Evolutionary conservation across 176 grass and related monocot species (phyloP), one percentile per base, ranked within the genome.

Genomic region (Carex scoparia): DNA sequence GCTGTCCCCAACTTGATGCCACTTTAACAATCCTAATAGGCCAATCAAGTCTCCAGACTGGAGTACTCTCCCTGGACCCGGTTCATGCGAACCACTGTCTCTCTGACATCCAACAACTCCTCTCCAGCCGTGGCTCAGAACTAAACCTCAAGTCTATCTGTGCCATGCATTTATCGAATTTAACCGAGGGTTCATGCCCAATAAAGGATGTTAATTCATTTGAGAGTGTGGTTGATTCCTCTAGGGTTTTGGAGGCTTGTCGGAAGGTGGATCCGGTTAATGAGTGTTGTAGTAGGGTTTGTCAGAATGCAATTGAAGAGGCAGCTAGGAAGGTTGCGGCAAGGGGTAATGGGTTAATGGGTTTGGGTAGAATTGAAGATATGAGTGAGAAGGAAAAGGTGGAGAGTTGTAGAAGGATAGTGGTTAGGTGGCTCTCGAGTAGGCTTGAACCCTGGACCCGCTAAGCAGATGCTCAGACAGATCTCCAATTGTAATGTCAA

Each of bases 401-500:
- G 69, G 88, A 89, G 58, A 95, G 89, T 79, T 99, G 96, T 79
- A 95, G 87, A 83, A 95, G 85, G 13, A 87, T 99, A 85, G 93
- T 99, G 16, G 91, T 95, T 1, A 99, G 96, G 78, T 99, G 96
- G 96, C 48, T 99, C 82, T 92, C 93, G 1, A 92, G 96, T 66
- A 95, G 96, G 85, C 89, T 99, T 23, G 74, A 90, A 6, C 76
- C 76, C 93, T 61, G 81, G 61, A 23, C 91, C 96, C 1, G 88
- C 96, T 44, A 91, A 92, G 37, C 77, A 94, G 81, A 92, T 95
- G 84, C 79, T 95, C 12, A 92, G 93, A 86, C 93, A 93, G 51
- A 92, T 99, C 69, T 98, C 96, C 46, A 98, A 94, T 92, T 99
- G 96, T 10, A 91, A 99, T 59, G 93, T 95, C 48, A 99, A 99